A percentile compares a stretch with the other conserved stretches of the same genome.
phyloP scores from a whole-genome alignment of 192 early-diverging fungal genomes.

The Coemansia brasiliensis region DNA sequence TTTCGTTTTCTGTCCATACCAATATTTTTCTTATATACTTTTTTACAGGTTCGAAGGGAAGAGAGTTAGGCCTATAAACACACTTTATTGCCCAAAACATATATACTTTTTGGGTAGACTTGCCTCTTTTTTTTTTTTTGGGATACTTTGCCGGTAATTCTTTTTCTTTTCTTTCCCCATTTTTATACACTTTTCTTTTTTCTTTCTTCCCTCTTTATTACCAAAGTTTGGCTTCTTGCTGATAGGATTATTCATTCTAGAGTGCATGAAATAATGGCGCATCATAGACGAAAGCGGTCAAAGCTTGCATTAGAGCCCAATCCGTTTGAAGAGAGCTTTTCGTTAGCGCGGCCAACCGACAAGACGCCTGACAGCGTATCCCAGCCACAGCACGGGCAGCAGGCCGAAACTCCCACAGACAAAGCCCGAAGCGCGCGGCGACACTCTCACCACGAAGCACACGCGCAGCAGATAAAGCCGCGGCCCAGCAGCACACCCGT shows the following conservation, averaged over 20 bases:
- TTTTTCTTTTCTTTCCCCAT: background rate
- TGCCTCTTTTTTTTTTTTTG: background rate
- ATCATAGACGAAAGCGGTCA: conserved; percentile 29
- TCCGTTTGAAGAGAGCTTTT: conserved; percentile 77
- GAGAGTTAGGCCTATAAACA: too few species aligned
- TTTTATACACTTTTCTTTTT: too few species aligned
- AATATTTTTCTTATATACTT: background rate
- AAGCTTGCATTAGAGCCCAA: conserved; percentile 85
- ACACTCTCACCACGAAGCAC: background rate
- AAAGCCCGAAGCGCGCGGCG: background rate
- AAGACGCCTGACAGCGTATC: too few species aligned
- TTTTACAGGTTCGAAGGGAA: too few species aligned
- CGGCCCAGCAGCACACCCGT: conserved; percentile 13
- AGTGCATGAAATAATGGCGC: conserved; percentile 20
- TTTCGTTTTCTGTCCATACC: background rate
- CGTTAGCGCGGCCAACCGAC: background rate
- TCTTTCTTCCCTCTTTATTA: too few species aligned
- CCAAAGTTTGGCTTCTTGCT: too few species aligned
- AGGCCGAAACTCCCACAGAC: too few species aligned
- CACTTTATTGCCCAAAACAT: too few species aligned
- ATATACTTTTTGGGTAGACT: too few species aligned
- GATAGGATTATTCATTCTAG: conserved; percentile 1
- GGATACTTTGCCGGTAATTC: background rate
- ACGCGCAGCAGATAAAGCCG: background rate
- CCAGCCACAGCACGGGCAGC: too few species aligned